These are phyloP conservation scores for Exophiala bonariae DNA, from an alignment of 2,329 filamentous ascomycete genomes.

Conservation along the genomic window DNA sequence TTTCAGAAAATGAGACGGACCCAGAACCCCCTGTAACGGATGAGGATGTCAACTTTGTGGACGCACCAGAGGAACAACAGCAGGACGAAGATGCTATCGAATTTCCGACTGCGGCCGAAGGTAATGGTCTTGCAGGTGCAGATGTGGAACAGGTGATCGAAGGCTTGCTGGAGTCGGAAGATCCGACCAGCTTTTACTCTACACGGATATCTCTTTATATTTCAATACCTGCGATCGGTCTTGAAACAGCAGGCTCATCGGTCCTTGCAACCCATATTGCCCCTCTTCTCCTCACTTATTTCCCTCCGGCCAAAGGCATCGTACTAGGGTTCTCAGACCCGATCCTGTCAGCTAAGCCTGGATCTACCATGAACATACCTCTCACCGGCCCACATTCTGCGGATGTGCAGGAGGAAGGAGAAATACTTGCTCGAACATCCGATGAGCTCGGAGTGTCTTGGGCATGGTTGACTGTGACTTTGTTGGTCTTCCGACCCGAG, in stretches of 20 bases:
- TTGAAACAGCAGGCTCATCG: constrained; percentile 55
- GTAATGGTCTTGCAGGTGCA: neutral
- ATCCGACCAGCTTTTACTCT: constrained; percentile 24
- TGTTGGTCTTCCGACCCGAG: constrained; percentile 77
- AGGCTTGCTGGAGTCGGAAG: constrained; percentile 17
- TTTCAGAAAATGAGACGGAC: neutral
- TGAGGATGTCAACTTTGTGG: constrained; percentile 15
- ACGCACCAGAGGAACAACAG: constrained; percentile 21
- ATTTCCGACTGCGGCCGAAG: neutral
- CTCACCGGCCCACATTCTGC: constrained; percentile 28
- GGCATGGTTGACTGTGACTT: constrained; percentile 84
- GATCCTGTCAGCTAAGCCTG: constrained; percentile 23
- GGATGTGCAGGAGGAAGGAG: constrained; percentile 29
- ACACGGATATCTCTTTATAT: constrained; percentile 58
- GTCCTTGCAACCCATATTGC: constrained; percentile 63
- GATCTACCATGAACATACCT: constrained; percentile 42
- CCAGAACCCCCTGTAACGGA: neutral
- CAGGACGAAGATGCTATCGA: constrained; percentile 27
- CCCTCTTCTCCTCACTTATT: constrained; percentile 64
- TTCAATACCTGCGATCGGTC: constrained; percentile 57
- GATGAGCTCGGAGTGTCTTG: constrained; percentile 86
- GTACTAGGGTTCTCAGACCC: constrained; percentile 28
- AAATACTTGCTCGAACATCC: constrained; percentile 47
- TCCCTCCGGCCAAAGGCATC: constrained; percentile 58
- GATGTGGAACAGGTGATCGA: constrained; percentile 7